phyloP scores from a whole-genome alignment of 202 grass and related monocot genomes.

The Cymbopogon flexuosus region DNA sequence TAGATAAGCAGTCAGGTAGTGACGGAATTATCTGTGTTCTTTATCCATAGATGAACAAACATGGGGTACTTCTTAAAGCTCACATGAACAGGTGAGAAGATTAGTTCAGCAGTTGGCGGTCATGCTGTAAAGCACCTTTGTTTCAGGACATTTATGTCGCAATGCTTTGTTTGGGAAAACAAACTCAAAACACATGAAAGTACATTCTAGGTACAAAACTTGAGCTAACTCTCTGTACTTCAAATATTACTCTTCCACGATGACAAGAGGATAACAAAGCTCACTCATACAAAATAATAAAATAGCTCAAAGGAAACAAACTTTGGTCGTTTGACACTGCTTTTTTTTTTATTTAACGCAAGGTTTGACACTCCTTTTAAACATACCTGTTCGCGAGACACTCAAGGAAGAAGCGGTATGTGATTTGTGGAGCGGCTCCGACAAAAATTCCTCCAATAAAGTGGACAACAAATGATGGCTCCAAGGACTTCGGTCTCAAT shows the following conservation, averaged over 20 bases:
- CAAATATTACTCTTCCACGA: not conserved
- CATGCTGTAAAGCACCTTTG: not conserved
- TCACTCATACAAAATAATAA: not conserved
- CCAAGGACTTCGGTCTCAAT: slow-evolving; percentile 52
- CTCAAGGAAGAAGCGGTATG: slow-evolving; percentile 86
- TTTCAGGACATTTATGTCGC: not conserved
- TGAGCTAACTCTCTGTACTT: not conserved
- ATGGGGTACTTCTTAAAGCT: not conserved
- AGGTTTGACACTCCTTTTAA: not conserved
- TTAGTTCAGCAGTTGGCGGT: not conserved
- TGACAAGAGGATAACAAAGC: not conserved
- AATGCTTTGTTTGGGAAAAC: not conserved
- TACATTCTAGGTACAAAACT: not conserved
- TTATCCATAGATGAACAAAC: not conserved
- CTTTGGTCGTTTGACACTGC: not conserved
- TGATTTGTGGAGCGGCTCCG: slow-evolving; percentile 86
- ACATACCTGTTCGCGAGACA: slow-evolving; percentile 58
- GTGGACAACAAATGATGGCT: slow-evolving; percentile 62
- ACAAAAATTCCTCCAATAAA: slow-evolving; percentile 93
- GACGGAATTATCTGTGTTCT: not conserved
- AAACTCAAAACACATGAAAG: not conserved
- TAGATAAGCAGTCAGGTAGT: not conserved
- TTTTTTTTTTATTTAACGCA: not conserved
- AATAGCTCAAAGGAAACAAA: not conserved
- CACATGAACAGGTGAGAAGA: not conserved